Base-by-base conservation (phyloP, 768 basidiomycete genomes). In the Tylopilus subfusipes region DNA sequence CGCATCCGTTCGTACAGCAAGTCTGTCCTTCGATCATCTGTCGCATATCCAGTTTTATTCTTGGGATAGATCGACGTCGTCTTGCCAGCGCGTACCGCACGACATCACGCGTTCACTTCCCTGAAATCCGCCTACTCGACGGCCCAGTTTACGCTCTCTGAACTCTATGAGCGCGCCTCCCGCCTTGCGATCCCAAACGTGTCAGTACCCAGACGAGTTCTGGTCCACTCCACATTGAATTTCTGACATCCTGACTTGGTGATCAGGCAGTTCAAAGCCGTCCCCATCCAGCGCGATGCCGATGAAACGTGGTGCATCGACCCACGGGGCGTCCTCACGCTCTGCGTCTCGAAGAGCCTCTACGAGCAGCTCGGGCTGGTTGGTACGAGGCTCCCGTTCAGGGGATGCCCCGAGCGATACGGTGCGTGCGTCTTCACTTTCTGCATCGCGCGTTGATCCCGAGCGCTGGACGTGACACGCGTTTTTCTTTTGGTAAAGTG, bases 261-360 rank as follows among this genome's bases (percentile, higher is more conserved):
- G 29, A 54, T 33, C 44, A 82, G 80, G 27, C 59, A 63, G 5
- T 59, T 80, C 39, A 68, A 75, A 29, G 70, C 75, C 36, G 53
- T 80, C 27, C 63, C 66, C 10, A 43, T 66, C 54, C 54, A 63
- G 4, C 59, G 68, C 24, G 62, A 64, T 24, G 59, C 64, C 6
- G 79, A 83, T 29, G 86, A 88, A 55, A 76, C 75, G 2, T 90
- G 89, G 88, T 86, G 84, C 61, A 73, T 88, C 52, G 86, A 89
- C 61, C 73, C 77, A 3, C 78, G 84, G 18, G 83, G 84, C 4
- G 59, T 82, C 42, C 67, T 90, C 54, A 83, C 83, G 0, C 65
- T 88, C 19, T 80, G 73, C 24, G 74, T 84, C 6, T 74, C 74
- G 40, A 83, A 82, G 65, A 71, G 73, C 18, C 80, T 81, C 1